A percentile compares a stretch with the other conserved stretches of the same genome.
Evolutionary conservation across 495 filamentous ascomycete genomes (phyloP).

Genomic region (Aspergillus incahuasiensis): DNA sequence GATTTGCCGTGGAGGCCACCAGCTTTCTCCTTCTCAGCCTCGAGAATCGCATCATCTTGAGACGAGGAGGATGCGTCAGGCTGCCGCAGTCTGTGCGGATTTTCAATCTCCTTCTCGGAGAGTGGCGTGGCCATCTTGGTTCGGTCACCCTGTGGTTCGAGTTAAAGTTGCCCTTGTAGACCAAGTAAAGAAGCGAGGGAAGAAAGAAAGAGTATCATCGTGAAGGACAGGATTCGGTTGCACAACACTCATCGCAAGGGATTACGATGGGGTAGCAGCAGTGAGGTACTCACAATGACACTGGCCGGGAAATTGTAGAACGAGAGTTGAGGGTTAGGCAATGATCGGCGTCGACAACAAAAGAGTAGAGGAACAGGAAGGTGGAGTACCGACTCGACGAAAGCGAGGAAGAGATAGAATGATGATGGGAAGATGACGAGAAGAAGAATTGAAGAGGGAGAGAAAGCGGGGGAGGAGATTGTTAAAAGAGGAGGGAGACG

Average conservation of each 20-base stretch:
- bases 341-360: neutral
- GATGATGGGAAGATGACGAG: slow-evolving; percentile 5
- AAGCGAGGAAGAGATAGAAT: slow-evolving; percentile 6
- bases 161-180: neutral
- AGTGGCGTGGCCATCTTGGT: slow-evolving; percentile 17
- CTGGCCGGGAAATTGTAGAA: neutral
- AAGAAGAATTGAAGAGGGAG: neutral
- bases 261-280: slow-evolving; percentile 2
- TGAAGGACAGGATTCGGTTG: neutral
- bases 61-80: slow-evolving; percentile 36
- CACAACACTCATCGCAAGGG: neutral
- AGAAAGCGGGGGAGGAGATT: neutral
- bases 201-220: slow-evolving; percentile 11
- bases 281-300: slow-evolving; percentile 7
- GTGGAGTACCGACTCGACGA: slow-evolving; percentile 12
- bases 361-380: slow-evolving; percentile 9
- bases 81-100: slow-evolving; percentile 27
- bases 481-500: slow-evolving; percentile 7
- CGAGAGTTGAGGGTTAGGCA: neutral
- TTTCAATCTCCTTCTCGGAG: slow-evolving; percentile 18
- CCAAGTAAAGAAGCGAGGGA: slow-evolving; percentile 1
- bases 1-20: slow-evolving; percentile 16
- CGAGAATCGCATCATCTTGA: slow-evolving; percentile 24
- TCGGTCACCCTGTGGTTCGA: neutral
- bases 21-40: neutral